These are phyloP conservation scores for Populus ilicifolia DNA, from an alignment of 345 rosid species.

Conservation along the genomic window DNA sequence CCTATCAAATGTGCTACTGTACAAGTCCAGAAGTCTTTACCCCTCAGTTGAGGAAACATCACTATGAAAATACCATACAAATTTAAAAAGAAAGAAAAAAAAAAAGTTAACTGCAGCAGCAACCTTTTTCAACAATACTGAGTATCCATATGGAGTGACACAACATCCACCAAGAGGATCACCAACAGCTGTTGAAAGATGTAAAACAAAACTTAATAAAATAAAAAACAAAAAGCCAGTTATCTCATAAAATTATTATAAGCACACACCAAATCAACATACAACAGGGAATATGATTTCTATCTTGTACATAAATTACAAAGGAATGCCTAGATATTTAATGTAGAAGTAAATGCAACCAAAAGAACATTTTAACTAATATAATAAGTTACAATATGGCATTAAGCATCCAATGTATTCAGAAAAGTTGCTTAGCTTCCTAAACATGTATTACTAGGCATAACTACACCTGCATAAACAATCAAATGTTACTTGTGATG, in stretches of 20 bases:
- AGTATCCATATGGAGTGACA: conserved; percentile 80
- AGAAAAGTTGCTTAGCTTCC: not conserved
- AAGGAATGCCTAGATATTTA: not conserved
- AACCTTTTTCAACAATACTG: conserved; percentile 75
- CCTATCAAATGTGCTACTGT: not conserved
- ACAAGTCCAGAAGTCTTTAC: not conserved
- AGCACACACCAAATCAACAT: not conserved
- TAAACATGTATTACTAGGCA: not conserved
- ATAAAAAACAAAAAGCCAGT: not conserved
- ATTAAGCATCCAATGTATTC: not conserved
- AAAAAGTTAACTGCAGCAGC: conserved; percentile 9
- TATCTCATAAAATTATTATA: too few relatives aligned
- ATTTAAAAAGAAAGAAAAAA: not conserved
- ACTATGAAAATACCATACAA: not conserved
- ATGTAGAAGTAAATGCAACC: not conserved
- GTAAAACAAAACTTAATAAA: not conserved
- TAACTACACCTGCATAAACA: not conserved
- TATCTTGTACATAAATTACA: not conserved
- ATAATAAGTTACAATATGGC: not conserved
- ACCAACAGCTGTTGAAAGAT: conserved; percentile 55
- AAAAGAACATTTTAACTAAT: not conserved
- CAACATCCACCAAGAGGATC: conserved; percentile 92
- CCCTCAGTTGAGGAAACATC: conserved; percentile 1
- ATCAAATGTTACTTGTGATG: too few relatives aligned
- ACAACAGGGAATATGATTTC: not conserved